phyloP scores from a whole-genome alignment of 192 early-diverging fungal genomes.

The Funneliformis mosseae region DNA sequence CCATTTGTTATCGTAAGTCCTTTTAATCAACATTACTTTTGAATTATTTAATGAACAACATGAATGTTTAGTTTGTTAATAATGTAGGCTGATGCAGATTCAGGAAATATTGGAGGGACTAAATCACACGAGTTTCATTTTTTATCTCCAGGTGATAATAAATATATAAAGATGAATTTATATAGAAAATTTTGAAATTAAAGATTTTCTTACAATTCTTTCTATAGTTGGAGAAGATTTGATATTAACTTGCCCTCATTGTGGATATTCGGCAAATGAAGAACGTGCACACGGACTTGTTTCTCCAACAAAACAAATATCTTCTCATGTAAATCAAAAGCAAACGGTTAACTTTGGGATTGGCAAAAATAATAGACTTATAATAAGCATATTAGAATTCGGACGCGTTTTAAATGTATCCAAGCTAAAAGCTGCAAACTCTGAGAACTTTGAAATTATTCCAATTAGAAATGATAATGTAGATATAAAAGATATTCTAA shows the following conservation, averaged over 20 bases:
- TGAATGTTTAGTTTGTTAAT: not conserved
- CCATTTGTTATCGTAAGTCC: slow-evolving; percentile 70
- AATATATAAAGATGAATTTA: no score
- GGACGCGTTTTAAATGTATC: not conserved
- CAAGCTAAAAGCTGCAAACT: not conserved
- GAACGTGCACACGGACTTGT: slow-evolving; percentile 64
- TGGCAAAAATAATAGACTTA: not conserved
- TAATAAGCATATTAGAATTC: not conserved
- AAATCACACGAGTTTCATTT: slow-evolving; percentile 92
- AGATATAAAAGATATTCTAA: not conserved
- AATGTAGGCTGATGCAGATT: slow-evolving; percentile 63
- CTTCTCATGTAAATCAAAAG: not conserved
- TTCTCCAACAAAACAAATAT: not conserved
- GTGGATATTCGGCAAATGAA: slow-evolving; percentile 85
- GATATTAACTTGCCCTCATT: slow-evolving; percentile 68
- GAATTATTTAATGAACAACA: not conserved
- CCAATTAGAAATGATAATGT: not conserved
- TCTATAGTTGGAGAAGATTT: slow-evolving; percentile 79
- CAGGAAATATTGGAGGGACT: slow-evolving; percentile 88
- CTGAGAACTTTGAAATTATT: not conserved
- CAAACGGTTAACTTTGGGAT: not conserved
- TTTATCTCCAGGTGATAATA: slow-evolving; percentile 56
- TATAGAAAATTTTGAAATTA: no score
- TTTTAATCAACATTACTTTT: slow-evolving; percentile 21
- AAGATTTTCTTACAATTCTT: not conserved